Evolutionary conservation across 495 filamentous ascomycete species (phyloP), one percentile per base, ranked within the genome.

Genomic region (Penicillium flavigenum): DNA sequence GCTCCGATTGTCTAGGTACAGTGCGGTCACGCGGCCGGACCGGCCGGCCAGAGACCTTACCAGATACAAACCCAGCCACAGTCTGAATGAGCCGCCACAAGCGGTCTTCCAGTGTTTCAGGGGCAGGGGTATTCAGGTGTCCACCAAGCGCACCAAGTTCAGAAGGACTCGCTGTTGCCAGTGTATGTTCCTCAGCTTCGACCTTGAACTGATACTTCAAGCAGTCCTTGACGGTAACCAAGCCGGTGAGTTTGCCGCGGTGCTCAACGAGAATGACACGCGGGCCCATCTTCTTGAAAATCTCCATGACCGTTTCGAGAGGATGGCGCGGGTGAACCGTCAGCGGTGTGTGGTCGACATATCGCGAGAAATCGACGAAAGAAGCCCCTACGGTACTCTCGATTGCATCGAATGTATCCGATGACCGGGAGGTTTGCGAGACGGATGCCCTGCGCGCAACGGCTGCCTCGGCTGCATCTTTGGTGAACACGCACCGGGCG

Each of bases 221-320:
- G 59, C 95, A 97, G 72, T 98, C 94, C 73, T 98, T 98, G 58
- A 97, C 89, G 0, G 94, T 98, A 11, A 98, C 91, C 5, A 98
- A 79, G 2, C 94, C 94, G 0, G 79, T 81, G 3, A 98, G 80
- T 34, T 83, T 81, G 22, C 94, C 94, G 46, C 87, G 86, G 66
- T 96, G 87, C 69, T 98, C 95, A 43, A 98, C 89, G 16, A 98
- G 79, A 51, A 98, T 91, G 12, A 96, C 91, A 2, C 95, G 85
- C 3, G 94, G 94, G 0, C 95, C 94, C 73, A 98, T 92, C 78
- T 98, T 98, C 68, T 94, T 93, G 80, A 98, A 98, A 44, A 98
- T 84, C 69, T 98, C 94, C 91, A 98, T 97, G 44, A 96, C 94
- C 0, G 94, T 98, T 72, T 98, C 94, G 0, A 98, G 83, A 0